A percentile compares a stretch with the other conserved stretches of the same genome.
Evolutionary conservation across 139 green algal species (phyloP).

Genomic region (Chlamydomonas asymmetrica): DNA sequence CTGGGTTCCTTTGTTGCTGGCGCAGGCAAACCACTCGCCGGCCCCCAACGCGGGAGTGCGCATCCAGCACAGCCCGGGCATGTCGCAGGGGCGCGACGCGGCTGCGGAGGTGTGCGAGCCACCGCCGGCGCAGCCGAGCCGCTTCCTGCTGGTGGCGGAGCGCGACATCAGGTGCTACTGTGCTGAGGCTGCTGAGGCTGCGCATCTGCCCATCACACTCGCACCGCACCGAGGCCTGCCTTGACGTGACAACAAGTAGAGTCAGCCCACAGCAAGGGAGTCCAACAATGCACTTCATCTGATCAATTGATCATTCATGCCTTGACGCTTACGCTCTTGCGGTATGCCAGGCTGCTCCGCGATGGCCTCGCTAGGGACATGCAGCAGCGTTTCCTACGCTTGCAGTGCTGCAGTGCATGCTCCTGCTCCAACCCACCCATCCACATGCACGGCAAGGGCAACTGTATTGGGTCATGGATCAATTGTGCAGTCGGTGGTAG

Average conservation of each 20-base stretch:
- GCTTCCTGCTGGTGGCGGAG: constrained; percentile 41
- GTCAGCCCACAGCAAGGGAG: neutral
- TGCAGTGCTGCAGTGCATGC: no score
- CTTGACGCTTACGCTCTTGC: neutral
- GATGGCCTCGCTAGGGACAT: no score
- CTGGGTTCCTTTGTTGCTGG: no score
- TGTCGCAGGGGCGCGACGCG: constrained; percentile 40
- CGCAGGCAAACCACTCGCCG: constrained; percentile 46
- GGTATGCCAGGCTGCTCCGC: no score
- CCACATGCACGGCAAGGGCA: no score
- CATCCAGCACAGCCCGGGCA: constrained; percentile 37
- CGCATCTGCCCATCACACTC: no score
- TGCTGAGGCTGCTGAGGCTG: neutral
- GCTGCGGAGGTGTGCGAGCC: constrained; percentile 48
- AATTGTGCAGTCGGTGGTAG: no score
- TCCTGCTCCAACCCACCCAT: no score
- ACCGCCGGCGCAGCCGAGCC: constrained; percentile 25
- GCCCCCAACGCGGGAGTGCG: constrained; percentile 32
- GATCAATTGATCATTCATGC: neutral
- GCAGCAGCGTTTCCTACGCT: no score
- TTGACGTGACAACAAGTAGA: neutral
- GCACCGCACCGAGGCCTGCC: neutral
- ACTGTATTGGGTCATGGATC: no score
- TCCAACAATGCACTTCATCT: neutral
- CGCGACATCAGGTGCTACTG: constrained; percentile 35